These are phyloP conservation scores for Trametes cinnabarina DNA, from an alignment of 768 basidiomycete species.

Conservation along the genomic window DNA sequence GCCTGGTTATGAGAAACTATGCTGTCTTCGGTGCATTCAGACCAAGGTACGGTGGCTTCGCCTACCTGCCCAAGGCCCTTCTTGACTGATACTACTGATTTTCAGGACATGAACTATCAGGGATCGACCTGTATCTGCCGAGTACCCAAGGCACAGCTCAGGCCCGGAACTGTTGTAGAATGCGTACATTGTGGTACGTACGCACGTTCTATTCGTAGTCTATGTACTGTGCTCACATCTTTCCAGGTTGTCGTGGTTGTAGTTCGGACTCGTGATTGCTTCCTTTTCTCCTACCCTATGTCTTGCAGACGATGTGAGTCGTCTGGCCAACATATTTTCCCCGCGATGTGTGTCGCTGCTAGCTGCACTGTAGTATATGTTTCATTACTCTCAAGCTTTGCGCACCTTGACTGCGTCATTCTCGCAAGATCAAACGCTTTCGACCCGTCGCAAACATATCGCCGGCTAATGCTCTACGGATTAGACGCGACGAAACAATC, in stretches of 20 bases:
- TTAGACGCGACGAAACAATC: too few species aligned
- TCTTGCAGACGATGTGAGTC: neutral
- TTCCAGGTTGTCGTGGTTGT: conserved; percentile 81
- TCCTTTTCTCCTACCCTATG: neutral
- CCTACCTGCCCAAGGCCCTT: neutral
- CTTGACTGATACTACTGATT: neutral
- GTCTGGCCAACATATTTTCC: neutral
- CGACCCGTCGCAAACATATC: too few species aligned
- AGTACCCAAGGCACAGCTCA: conserved; percentile 92
- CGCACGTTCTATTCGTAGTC: neutral
- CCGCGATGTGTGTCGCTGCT: neutral
- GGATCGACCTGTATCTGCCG: conserved; percentile 98
- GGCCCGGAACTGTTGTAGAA: conserved; percentile 87
- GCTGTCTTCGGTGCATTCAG: conserved; percentile 95
- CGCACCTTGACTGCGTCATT: too few species aligned
- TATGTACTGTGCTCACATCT: neutral
- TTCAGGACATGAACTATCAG: conserved; percentile 97
- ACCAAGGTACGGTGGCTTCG: conserved; percentile 54
- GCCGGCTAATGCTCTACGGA: too few species aligned
- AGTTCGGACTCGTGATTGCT: conserved; percentile 73
- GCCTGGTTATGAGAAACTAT: conserved; percentile 95
- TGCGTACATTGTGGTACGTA: conserved; percentile 94
- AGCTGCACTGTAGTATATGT: neutral
- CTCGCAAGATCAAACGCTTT: too few species aligned
- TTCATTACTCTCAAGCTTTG: too few species aligned